Base-by-base conservation (phyloP, 2,329 filamentous ascomycete genomes). In the Sporothrix protearum region DNA sequence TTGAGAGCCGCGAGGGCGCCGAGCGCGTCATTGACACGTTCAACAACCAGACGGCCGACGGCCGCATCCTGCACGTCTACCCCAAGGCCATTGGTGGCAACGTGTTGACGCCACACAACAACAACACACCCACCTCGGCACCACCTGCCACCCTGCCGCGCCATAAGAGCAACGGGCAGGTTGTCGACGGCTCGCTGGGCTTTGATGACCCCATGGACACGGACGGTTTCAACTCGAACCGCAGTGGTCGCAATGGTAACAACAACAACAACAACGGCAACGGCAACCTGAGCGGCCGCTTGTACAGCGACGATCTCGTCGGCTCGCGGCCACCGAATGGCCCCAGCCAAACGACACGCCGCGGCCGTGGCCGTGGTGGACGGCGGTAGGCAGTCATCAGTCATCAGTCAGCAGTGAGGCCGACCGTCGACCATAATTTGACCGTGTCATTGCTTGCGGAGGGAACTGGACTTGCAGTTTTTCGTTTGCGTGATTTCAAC, bases 41-140 rank as follows among this genome's bases (percentile, higher is more conserved):
- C 80, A 90, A 96, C 80, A 89, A 91, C 78, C 90, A 93, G 82
- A 93, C 88, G 78, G 92, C 92, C 77, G 92, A 95, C 77, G 92
- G 92, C 64, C 86, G 90, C 75, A 81, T 91, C 19, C 85, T 95
- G 70, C 87, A 91, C 78, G 91, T 95, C 51, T 94, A 87, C 79
- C 82, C 88, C 79, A 92, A 92, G 79, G 81, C 86, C 3, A 85
- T 85, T 73, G 74, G 76, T 76, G 47, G 74, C 61, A 30, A 30
- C 8, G 69, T 71, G 14, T 49, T 71, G 33, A 66, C 59, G 9
- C 69, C 69, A 30, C 69, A 71, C 69, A 66, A 55, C 59, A 39
- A n/a, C 63, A 67, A 67, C 39, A 49, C 59, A 14, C 59, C 36
- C n/a, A 36, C 77, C 28, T 75, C 77, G 75, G 69, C 75, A 74